Percentiles rank a stretch among this genome's conserved stretches.
phyloP scores from a whole-genome alignment of 2,329 filamentous ascomycete species.

The Echinosphaeria canescens region DNA sequence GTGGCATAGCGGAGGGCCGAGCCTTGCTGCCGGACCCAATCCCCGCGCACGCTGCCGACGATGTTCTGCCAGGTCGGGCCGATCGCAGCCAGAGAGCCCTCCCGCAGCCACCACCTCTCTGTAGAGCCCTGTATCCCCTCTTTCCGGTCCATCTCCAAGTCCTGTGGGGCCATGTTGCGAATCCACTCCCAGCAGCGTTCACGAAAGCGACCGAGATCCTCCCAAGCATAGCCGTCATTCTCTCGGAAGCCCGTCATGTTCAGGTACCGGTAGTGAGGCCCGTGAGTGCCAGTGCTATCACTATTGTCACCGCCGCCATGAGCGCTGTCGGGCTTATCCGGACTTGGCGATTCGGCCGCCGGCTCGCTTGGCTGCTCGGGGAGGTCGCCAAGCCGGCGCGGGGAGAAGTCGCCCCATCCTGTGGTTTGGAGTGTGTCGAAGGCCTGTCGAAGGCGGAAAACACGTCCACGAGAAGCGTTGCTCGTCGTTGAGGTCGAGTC shows the following conservation, averaged over 20 bases:
- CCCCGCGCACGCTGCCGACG: constrained; percentile 55
- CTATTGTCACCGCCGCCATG: too few species aligned
- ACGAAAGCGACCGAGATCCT: constrained; percentile 43
- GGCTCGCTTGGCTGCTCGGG: too few species aligned
- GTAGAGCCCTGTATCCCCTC: constrained; percentile 6
- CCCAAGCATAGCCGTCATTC: constrained; percentile 61
- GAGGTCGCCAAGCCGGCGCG: too few species aligned
- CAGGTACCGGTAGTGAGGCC: constrained; percentile 21
- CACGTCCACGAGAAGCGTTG: too few species aligned
- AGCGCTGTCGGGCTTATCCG: too few species aligned
- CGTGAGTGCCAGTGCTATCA: too few species aligned
- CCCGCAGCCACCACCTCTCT: too few species aligned
- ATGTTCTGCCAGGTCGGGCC: constrained; percentile 52
- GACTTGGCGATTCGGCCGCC: too few species aligned
- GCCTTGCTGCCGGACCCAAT: constrained; percentile 42
- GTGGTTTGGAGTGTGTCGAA: too few species aligned
- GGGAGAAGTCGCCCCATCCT: too few species aligned
- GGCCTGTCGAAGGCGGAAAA: too few species aligned
- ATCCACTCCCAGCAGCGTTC: constrained; percentile 40
- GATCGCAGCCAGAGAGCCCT: constrained; percentile 4
- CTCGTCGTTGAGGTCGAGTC: too few species aligned
- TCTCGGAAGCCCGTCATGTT: constrained; percentile 61
- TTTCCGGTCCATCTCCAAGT: neutral
- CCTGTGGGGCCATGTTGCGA: constrained; percentile 20
- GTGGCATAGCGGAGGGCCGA: constrained; percentile 21